A percentile compares a stretch with the other conserved stretches of the same genome.
Evolutionary conservation across 2,329 filamentous ascomycete genomes (phyloP).

Genomic region (Colletotrichum sp.): DNA sequence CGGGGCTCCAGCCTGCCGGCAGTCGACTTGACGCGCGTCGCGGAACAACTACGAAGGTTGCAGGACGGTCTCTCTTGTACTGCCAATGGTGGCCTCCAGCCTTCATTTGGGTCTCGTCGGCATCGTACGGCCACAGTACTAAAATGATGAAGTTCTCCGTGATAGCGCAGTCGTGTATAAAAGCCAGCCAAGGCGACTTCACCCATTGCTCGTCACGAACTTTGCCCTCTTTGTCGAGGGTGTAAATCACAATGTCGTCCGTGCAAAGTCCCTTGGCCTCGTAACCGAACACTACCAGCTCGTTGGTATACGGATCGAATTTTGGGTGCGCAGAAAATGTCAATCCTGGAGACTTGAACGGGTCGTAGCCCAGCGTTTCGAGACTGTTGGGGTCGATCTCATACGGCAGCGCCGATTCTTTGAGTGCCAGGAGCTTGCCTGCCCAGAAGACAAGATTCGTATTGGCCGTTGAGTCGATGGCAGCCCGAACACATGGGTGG

Average conservation of each 20-base stretch:
- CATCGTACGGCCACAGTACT: not conserved
- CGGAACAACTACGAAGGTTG: not conserved
- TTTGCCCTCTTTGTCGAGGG: conserved; percentile 32
- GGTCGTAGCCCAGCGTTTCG: conserved; percentile 29
- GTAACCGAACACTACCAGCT: conserved; percentile 44
- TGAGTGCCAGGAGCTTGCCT: conserved; percentile 49
- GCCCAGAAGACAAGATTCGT: conserved; percentile 57
- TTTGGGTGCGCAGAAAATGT: conserved; percentile 49
- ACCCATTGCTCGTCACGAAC: conserved; percentile 54
- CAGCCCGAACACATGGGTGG: conserved; percentile 32
- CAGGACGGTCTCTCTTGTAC: conserved; percentile 27
- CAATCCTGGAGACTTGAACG: conserved; percentile 20
- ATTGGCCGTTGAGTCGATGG: conserved; percentile 45
- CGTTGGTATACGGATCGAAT: conserved; percentile 40
- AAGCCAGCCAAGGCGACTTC: conserved; percentile 49
- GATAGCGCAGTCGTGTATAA: conserved; percentile 43
- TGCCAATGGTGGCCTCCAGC: conserved; percentile 42
- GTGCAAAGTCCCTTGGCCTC: conserved; percentile 42
- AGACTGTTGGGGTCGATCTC: conserved; percentile 36
- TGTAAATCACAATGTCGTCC: conserved; percentile 37
- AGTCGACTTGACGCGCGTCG: not conserved
- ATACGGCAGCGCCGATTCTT: conserved; percentile 50
- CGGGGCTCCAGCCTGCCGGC: conserved; percentile 25
- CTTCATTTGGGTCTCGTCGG: conserved; percentile 28
- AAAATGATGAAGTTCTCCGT: not conserved